These are phyloP conservation scores for Eucommia ulmoides DNA, from an alignment of 257 asterid genomes.

Conservation along the genomic window DNA sequence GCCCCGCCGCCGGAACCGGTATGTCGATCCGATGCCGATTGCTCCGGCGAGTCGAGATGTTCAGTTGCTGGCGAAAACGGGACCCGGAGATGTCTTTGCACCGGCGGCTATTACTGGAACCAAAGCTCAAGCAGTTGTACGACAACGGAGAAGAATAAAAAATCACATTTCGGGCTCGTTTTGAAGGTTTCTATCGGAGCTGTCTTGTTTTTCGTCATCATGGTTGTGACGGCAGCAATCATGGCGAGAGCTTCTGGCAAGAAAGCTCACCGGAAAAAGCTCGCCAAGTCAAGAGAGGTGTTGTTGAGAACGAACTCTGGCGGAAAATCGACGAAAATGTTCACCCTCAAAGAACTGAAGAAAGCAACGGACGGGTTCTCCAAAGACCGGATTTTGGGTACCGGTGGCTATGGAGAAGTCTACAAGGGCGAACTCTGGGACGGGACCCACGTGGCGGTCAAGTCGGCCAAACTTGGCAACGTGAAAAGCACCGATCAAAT, in stretches of 20 bases:
- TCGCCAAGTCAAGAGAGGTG: slow-evolving; percentile 26
- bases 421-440: slow-evolving; percentile 23
- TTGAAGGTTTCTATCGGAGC: slow-evolving; percentile 18
- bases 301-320: slow-evolving; percentile 21
- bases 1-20: slow-evolving; percentile 30
- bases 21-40: slow-evolving; percentile 27
- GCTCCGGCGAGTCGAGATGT: slow-evolving; percentile 23
- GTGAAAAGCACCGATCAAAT: slow-evolving; percentile 26
- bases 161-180: slow-evolving; percentile 8
- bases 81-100: slow-evolving; percentile 19
- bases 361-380: slow-evolving; percentile 35
- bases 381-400: slow-evolving; percentile 22
- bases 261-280: slow-evolving; percentile 13
- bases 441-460: slow-evolving; percentile 23
- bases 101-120: slow-evolving; percentile 20
- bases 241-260: slow-evolving; percentile 9
- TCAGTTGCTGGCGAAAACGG: slow-evolving; percentile 9
- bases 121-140: slow-evolving; percentile 12
- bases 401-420: slow-evolving; percentile 36
- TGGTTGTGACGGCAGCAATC: slow-evolving; percentile 9
- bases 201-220: slow-evolving; percentile 7
- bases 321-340: slow-evolving; percentile 21
- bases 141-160: slow-evolving; percentile 9
- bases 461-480: slow-evolving; percentile 28
- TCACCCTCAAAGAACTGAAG: slow-evolving; percentile 23